Conservation (phyloP, 1,284 basidiomycete species). For the Heimioporus punctisporus region DNA sequence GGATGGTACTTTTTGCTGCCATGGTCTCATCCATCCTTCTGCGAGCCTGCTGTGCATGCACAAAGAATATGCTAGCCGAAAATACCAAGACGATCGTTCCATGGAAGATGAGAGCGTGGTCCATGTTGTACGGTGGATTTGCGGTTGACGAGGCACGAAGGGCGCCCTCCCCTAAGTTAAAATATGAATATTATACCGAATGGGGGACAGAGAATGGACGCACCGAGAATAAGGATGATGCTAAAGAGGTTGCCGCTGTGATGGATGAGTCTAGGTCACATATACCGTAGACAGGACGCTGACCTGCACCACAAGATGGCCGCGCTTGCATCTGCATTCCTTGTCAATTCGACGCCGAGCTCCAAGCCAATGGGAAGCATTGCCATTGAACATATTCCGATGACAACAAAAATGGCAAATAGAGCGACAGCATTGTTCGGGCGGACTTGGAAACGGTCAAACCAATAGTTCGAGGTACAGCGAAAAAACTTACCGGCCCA, state of each 20-base stretch:
- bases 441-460: constrained; percentile 45
- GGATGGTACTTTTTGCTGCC: constrained; percentile 10
- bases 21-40: constrained; percentile 55
- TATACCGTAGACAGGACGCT: constrained; percentile 22
- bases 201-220: constrained; percentile 22
- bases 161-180: constrained; percentile 54
- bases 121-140: constrained; percentile 72
- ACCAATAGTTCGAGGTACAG: not conserved
- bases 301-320: constrained; percentile 74
- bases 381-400: constrained; percentile 64
- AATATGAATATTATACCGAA: not conserved
- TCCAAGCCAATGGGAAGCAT: constrained; percentile 78
- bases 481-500: constrained; percentile 64
- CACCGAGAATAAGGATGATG: constrained; percentile 68
- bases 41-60: constrained; percentile 61
- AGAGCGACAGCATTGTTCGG: constrained; percentile 51
- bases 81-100: constrained; percentile 46
- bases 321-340: constrained; percentile 75
- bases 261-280: constrained; percentile 1
- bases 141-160: constrained; percentile 61
- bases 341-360: constrained; percentile 74
- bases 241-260: constrained; percentile 63
- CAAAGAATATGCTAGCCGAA: constrained; percentile 43
- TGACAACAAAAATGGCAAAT: constrained; percentile 65
- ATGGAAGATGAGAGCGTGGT: constrained; percentile 61